Evolutionary conservation across 2,329 filamentous ascomycete genomes (phyloP).

Genomic region (Diaporthe caulivora): DNA sequence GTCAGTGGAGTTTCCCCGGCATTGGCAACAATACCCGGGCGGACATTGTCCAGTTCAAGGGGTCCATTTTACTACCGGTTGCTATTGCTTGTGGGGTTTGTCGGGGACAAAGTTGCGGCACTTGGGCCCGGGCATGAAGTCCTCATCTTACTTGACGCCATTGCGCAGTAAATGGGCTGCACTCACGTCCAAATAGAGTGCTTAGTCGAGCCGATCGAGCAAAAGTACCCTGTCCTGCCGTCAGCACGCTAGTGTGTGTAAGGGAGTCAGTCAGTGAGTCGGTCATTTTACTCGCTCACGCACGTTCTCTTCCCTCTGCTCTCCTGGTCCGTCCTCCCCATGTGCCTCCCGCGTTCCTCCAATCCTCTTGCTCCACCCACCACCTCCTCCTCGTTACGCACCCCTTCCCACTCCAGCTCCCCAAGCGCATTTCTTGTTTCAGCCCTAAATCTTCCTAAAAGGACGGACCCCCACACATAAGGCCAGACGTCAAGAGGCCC

Average conservation of each 20-base stretch:
- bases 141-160: slow-evolving; percentile 32
- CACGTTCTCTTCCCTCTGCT: not conserved
- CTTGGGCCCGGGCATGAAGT: not conserved
- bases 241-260: slow-evolving; percentile 1
- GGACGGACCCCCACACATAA: slow-evolving; percentile 13
- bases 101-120: not conserved
- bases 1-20: not conserved
- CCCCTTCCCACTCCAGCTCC: not conserved
- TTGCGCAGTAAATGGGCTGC: slow-evolving; percentile 28
- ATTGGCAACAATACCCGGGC: slow-evolving; percentile 3
- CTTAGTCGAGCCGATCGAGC: slow-evolving; percentile 30
- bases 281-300: not conserved
- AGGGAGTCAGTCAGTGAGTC: not conserved
- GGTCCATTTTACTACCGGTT: not conserved
- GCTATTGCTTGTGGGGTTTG: not conserved
- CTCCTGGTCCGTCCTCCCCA: no score
- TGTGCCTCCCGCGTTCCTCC: not conserved
- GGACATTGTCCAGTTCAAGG: not conserved
- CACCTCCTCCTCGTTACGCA: no score
- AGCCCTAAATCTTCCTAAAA: slow-evolving; percentile 29
- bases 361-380: slow-evolving; percentile 4
- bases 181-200: slow-evolving; percentile 31
- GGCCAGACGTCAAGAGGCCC: slow-evolving; percentile 26
- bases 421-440: slow-evolving; percentile 19
- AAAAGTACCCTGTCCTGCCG: slow-evolving; percentile 12